A percentile compares a stretch with the other conserved stretches of the same genome.
Conservation (phyloP, 805 yeast species). For the Suhomyces sp. region DNA sequence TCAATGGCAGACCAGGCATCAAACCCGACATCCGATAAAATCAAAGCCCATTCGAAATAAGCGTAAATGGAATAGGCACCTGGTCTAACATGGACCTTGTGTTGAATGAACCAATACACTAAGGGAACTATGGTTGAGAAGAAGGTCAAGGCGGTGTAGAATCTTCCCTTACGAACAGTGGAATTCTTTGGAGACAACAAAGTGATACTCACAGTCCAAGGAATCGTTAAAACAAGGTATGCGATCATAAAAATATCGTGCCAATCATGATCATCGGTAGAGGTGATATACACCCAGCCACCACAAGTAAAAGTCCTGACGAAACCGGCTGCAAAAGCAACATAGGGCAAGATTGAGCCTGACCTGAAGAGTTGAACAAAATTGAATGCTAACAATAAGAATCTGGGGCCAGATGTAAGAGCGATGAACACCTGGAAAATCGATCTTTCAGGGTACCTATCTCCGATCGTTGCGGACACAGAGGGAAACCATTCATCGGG, state of each 20-base stretch:
- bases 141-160: constrained; percentile 56
- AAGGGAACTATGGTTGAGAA: constrained; percentile 77
- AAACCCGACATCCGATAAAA: constrained; percentile 77
- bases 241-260: constrained; percentile 95
- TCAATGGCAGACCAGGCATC: constrained; percentile 79
- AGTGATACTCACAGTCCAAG: constrained; percentile 78
- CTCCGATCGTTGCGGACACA: constrained; percentile 96
- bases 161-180: constrained; percentile 49
- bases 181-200: constrained; percentile 47
- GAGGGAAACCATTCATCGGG: constrained; percentile 99
- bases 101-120: constrained; percentile 87
- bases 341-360: constrained; percentile 35
- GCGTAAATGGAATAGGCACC: constrained; percentile 98
- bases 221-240: constrained; percentile 84
- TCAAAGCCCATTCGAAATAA: constrained; percentile 90
- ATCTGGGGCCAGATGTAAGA: constrained; percentile 89
- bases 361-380: constrained; percentile 46
- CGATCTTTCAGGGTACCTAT: constrained; percentile 92
- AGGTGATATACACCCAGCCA: constrained; percentile 97
- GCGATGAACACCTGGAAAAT: constrained; percentile 91
- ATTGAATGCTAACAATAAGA: constrained; percentile 55
- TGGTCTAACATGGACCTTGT: constrained; percentile 78
- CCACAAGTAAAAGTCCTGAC: constrained; percentile 94
- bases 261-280: constrained; percentile 94
- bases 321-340: constrained; percentile 62